Percentiles rank a stretch among this genome's conserved stretches.
Conservation (phyloP, 495 filamentous ascomycete genomes). For the Trichoderma reesei region DNA sequence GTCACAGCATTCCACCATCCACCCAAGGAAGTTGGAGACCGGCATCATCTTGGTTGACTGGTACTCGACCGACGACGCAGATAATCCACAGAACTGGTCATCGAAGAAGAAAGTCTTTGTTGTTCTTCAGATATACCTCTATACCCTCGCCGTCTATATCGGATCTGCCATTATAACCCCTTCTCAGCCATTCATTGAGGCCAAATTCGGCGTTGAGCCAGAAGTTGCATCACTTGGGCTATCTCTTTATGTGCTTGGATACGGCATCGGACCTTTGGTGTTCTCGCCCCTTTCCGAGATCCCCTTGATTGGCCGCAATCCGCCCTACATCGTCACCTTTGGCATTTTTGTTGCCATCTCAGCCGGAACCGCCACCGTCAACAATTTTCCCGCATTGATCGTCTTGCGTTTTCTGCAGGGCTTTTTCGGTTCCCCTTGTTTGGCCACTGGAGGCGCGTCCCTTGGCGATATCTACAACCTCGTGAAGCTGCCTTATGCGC, state of each 20-base stretch:
- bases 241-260: not conserved
- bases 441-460: conserved; percentile 66
- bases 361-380: conserved; percentile 63
- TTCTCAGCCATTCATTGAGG: not conserved
- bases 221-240: not conserved
- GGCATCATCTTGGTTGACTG: not conserved
- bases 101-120: not conserved
- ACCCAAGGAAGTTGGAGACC: not conserved
- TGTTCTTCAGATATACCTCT: not conserved
- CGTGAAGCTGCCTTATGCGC: conserved; percentile 63
- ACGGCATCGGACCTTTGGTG: not conserved
- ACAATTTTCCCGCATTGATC: conserved; percentile 62
- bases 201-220: not conserved
- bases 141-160: not conserved
- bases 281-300: conserved; percentile 28
- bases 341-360: conserved; percentile 61
- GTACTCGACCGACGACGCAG: not conserved
- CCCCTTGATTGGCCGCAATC: conserved; percentile 51
- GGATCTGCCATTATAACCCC: not conserved
- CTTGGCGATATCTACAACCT: conserved; percentile 68
- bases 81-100: not conserved
- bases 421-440: conserved; percentile 63
- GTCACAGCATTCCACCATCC: not conserved
- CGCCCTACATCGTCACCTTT: conserved; percentile 63
- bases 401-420: conserved; percentile 68